Evolutionary conservation across 1,139 yeast species (phyloP).

Genomic region (Yamadazyma jaroonii): DNA sequence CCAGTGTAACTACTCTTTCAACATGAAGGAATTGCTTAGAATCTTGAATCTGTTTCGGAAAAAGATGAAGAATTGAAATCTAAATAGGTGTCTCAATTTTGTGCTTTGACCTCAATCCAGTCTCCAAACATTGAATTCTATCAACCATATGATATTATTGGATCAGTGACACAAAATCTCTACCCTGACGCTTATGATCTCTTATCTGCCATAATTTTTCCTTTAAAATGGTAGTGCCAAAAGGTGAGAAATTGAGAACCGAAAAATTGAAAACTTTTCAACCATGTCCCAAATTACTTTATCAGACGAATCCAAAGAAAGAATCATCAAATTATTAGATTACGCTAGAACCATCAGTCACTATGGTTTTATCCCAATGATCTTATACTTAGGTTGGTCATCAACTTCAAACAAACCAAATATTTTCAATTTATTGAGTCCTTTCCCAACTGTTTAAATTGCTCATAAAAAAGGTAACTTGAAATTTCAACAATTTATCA

Average conservation of each 20-base stretch:
- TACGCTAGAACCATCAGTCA: conserved; percentile 86
- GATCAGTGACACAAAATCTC: too few species aligned
- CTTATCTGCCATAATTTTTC: too few species aligned
- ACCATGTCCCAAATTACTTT: conserved; percentile 37
- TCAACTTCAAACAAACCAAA: conserved; percentile 84
- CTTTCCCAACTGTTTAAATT: conserved; percentile 69
- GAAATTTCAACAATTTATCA: not conserved
- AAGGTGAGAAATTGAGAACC: not conserved
- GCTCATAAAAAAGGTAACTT: not conserved
- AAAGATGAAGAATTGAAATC: too few species aligned
- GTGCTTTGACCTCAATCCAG: too few species aligned
- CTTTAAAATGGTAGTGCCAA: not conserved
- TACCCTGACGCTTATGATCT: too few species aligned
- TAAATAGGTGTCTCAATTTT: too few species aligned
- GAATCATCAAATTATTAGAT: conserved; percentile 78
- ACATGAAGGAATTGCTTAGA: too few species aligned
- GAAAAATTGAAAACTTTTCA: conserved; percentile 7
- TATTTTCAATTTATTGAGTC: conserved; percentile 67
- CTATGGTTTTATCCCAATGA: conserved; percentile 96
- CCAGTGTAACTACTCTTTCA: too few species aligned
- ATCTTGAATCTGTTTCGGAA: too few species aligned
- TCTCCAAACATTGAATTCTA: too few species aligned
- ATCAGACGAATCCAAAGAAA: conserved; percentile 80
- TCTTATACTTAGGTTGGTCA: conserved; percentile 90
- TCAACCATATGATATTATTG: too few species aligned